Percentiles rank a stretch among this genome's conserved stretches.
Conservation (phyloP, 2,329 filamentous ascomycete species). For the Cercospora sp. region DNA sequence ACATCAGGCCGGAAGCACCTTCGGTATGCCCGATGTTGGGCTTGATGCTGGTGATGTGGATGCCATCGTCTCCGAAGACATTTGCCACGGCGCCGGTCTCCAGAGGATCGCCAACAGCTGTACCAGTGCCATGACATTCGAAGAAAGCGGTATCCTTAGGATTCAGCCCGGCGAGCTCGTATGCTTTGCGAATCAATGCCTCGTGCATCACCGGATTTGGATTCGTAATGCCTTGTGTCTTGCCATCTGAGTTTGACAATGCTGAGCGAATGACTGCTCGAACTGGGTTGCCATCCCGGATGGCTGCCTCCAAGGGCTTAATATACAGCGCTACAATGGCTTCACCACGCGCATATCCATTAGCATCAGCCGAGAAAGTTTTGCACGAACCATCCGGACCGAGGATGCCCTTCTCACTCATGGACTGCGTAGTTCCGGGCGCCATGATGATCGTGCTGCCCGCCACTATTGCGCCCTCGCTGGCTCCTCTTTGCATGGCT, state of each 20-base stretch:
- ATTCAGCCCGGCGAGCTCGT: not conserved
- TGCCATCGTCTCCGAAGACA: not conserved
- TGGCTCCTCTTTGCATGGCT: not conserved
- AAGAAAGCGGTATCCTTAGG: not conserved
- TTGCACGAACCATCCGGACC: not conserved
- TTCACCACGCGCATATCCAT: not conserved
- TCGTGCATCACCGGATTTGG: constrained; percentile 3
- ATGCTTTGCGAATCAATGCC: not conserved
- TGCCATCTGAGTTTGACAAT: constrained; percentile 2
- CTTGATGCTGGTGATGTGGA: not conserved
- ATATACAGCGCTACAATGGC: not conserved
- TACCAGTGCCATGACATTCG: not conserved
- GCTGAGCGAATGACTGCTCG: constrained; percentile 11
- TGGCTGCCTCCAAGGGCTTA: not conserved
- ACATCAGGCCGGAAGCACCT: constrained; percentile 18
- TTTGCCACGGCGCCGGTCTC: not conserved
- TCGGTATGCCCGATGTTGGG: constrained; percentile 22
- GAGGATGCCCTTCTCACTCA: not conserved
- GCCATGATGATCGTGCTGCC: not conserved
- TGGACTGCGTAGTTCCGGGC: not conserved
- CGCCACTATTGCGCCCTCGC: not conserved
- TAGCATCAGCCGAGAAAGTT: not conserved
- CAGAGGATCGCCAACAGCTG: not conserved
- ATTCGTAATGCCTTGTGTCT: not conserved
- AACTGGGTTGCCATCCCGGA: constrained; percentile 9